Evolutionary conservation across 768 basidiomycete species (phyloP), one percentile per base, ranked within the genome.

Genomic region (Harrya chromipes): DNA sequence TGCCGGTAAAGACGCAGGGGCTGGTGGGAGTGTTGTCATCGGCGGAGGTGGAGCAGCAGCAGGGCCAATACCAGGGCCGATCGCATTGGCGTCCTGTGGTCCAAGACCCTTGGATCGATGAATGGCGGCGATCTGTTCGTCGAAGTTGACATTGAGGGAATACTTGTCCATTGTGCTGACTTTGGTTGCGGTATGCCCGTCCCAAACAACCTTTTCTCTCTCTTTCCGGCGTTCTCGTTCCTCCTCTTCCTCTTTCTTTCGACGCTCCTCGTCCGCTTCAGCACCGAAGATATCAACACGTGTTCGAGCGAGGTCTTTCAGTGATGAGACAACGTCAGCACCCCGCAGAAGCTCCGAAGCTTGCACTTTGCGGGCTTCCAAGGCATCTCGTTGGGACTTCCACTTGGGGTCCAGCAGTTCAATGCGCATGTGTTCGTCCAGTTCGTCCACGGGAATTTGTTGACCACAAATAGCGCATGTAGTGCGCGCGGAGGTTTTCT

Each of bases 361-460:
- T 63, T 92, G 88, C 6, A 89, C 87, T 64, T 92, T 91, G 66
- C 94, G 88, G 29, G 86, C 81, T 66, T 99, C 97, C 60, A 94
- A 72, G 11, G 73, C 79, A 61, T 93, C 87, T 56, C 95, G 88
- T 66, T 95, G 92, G 55, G 94, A 92, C 69, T 97, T 97, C 94
- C 95, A 99, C 67, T 87, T 84, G 36, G 97, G 97, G 71, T 99
- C 97, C 58, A 99, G 80, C 53, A 97, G 70, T 66, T 99, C 97
- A 64, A 98, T 98, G 59, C 97, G 90, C 83, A 97, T 94, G 68
- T 98, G 97, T 66, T 98, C 94, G 58, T 95, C 83, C 39, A 98
- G 74, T 66, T 98, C 95, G 70, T 97, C 90, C 60, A 94, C 87
- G 23, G 97, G 87, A 33, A 99, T 90, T 69, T 93, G 87, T 67